Conservation (phyloP, 768 basidiomycete species). For the Leccinellum luteum region DNA sequence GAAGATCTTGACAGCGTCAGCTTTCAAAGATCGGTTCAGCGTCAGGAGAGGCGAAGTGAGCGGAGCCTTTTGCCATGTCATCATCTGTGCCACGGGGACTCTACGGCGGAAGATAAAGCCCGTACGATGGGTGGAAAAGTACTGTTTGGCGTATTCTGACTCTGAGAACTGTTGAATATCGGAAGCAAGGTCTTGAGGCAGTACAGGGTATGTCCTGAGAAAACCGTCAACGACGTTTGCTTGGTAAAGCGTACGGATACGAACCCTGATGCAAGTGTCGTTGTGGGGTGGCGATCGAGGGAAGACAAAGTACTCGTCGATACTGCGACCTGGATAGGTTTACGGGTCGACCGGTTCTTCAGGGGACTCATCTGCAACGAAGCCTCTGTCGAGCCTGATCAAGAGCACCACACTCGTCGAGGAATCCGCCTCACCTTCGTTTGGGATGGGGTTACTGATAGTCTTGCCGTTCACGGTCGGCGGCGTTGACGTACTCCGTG, state of each 20-base stretch:
- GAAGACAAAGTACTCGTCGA: constrained; percentile 26
- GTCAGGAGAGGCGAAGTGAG: constrained; percentile 74
- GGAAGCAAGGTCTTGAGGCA: constrained; percentile 76
- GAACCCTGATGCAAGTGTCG: constrained; percentile 65
- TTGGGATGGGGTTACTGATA: constrained; percentile 68
- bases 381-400: constrained; percentile 43
- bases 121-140: constrained; percentile 87
- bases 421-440: constrained; percentile 50
- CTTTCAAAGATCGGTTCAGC: constrained; percentile 60
- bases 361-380: constrained; percentile 74
- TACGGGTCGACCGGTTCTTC: constrained; percentile 56
- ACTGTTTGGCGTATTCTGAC: constrained; percentile 80
- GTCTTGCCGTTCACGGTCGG: constrained; percentile 57
- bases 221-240: constrained; percentile 9
- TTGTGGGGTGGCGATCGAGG: constrained; percentile 28
- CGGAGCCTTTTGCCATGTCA: constrained; percentile 87
- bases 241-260: constrained; percentile 19
- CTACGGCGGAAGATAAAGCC: constrained; percentile 83
- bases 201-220: constrained; percentile 65
- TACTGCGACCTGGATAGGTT: constrained; percentile 60
- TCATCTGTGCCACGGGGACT: constrained; percentile 82
- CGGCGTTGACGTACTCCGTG: constrained; percentile 35
- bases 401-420: background rate
- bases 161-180: constrained; percentile 88
- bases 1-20: constrained; percentile 82